Percentiles rank a stretch among this genome's conserved stretches.
phyloP scores from a whole-genome alignment of 164 flowering plant genomes.

The Echeveria elegans region DNA sequence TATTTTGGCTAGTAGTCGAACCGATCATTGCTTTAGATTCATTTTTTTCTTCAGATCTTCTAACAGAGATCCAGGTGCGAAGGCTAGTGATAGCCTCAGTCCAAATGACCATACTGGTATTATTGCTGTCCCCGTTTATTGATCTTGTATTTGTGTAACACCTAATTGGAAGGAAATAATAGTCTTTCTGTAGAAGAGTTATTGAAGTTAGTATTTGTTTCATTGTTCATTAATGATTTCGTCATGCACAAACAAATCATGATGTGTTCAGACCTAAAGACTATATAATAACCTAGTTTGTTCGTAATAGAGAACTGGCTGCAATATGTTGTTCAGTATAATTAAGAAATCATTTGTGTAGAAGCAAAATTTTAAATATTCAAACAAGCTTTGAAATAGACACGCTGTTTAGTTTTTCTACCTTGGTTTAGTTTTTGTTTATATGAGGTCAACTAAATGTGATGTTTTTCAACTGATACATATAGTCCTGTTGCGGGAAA shows the following conservation, averaged over 20 bases:
- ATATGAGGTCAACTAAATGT: neutral
- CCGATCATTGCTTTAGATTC: neutral
- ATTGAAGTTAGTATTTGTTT: neutral
- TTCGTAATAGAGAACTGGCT: neutral
- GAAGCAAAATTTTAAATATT: neutral
- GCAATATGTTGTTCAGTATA: neutral
- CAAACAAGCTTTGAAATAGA: neutral
- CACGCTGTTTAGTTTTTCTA: neutral
- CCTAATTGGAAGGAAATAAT: neutral
- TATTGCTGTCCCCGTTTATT: slow-evolving; percentile 12
- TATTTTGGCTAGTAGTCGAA: neutral
- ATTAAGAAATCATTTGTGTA: neutral
- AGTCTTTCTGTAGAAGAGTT: neutral
- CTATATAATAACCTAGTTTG: neutral
- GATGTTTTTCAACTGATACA: slow-evolving; percentile 29
- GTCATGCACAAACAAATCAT: neutral
- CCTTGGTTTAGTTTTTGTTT: neutral
- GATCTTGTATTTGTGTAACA: slow-evolving; percentile 6
- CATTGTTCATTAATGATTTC: neutral
- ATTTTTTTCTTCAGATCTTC: slow-evolving; percentile 52
- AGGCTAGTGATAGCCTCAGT: slow-evolving; percentile 52
- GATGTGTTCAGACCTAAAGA: neutral
- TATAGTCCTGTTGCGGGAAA: slow-evolving; percentile 91
- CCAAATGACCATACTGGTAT: slow-evolving; percentile 74
- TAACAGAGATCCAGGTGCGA: slow-evolving; percentile 73